These are phyloP conservation scores for Saussurea involucrata DNA, from an alignment of 129 eudicot species.

Conservation along the genomic window DNA sequence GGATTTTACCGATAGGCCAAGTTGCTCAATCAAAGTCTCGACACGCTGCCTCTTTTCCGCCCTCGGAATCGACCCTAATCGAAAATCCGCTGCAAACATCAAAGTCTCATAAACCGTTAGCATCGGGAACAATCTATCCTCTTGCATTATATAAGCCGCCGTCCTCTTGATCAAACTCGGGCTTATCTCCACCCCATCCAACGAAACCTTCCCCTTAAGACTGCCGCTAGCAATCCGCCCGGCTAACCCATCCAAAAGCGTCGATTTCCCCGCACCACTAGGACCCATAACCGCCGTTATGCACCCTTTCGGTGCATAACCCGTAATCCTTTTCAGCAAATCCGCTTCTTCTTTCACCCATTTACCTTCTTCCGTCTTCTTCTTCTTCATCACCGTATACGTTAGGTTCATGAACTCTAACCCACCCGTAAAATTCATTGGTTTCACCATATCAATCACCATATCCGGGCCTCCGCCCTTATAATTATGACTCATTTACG, in stretches of 20 bases:
- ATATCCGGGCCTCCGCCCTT: slow-evolving; percentile 32
- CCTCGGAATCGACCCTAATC: slow-evolving; percentile 57
- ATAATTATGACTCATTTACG: slow-evolving; percentile 34
- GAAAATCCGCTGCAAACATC: slow-evolving; percentile 78
- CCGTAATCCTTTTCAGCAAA: slow-evolving; percentile 54
- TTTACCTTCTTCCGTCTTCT: slow-evolving; percentile 45
- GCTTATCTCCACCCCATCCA: slow-evolving; percentile 63
- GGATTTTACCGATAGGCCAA: slow-evolving; percentile 60
- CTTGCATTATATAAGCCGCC: slow-evolving; percentile 81
- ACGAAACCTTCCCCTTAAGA: slow-evolving; percentile 57
- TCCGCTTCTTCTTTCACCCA: slow-evolving; percentile 61
- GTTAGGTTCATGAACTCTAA: slow-evolving; percentile 57
- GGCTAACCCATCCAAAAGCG: slow-evolving; percentile 72
- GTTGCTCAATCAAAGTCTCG: slow-evolving; percentile 65
- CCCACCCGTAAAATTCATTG: slow-evolving; percentile 59
- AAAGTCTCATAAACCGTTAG: slow-evolving; percentile 77
- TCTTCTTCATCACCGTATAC: slow-evolving; percentile 57
- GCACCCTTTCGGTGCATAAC: slow-evolving; percentile 79
- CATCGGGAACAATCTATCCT: slow-evolving; percentile 71
- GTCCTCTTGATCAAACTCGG: slow-evolving; percentile 72
- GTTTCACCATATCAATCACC: slow-evolving; percentile 51
- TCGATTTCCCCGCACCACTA: slow-evolving; percentile 91
- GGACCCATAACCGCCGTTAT: slow-evolving; percentile 95
- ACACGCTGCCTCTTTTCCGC: slow-evolving; percentile 63
- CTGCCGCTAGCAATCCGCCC: slow-evolving; percentile 86